Base-by-base conservation (phyloP, 768 basidiomycete species). In the Tricholoma matsutake region DNA sequence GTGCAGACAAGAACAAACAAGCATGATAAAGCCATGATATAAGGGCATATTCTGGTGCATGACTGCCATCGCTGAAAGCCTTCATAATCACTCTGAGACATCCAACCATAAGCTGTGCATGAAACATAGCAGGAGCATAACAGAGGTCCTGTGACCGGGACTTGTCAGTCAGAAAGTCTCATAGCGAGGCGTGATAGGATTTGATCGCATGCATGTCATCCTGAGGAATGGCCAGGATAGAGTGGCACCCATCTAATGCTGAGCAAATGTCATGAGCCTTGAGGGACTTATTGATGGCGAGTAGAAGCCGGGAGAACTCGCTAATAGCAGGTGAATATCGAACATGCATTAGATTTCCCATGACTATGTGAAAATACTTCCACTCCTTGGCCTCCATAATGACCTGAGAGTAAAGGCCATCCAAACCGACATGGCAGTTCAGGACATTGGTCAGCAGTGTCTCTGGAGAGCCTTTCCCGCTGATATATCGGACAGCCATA, bases 31-130 rank as follows among this genome's bases (percentile, higher is more conserved):
- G 39, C 58, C 58, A 59, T 6, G 58, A 47, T 29, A 59, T 29
- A 32, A 59, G 58, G 35, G 58, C 51, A 54, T 59, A 59, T 59
- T 59, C 32, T 37, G 58, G 49, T 59, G 58, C 45, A 59, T 16
- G 18, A 22, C 7, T 49, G 28, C 34, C 16, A 52, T 37, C 28
- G 32, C 31, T 32, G 49, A 59, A 49, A 14, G 51, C 28, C 37
- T 29, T 25, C 3, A 32, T 59, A 37, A 59, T 59, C 32, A 32
- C 58, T 52, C 37, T 25, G 22, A 59, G 49, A 37, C 47, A 59
- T 22, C 16, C 22, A 39, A 56, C 39, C 54, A 56, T 56, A 18
- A 59, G 49, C 37, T 54, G 58, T 13, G 29, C 58, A 52, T 59
- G 58, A 51, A 10, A 59, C 29, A 28, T 53, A 31, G 49, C 49